Percentiles rank a stretch among this genome's conserved stretches.
Evolutionary conservation across 257 asterid species (phyloP).

Genomic region (Nicotiana sylvestris): DNA sequence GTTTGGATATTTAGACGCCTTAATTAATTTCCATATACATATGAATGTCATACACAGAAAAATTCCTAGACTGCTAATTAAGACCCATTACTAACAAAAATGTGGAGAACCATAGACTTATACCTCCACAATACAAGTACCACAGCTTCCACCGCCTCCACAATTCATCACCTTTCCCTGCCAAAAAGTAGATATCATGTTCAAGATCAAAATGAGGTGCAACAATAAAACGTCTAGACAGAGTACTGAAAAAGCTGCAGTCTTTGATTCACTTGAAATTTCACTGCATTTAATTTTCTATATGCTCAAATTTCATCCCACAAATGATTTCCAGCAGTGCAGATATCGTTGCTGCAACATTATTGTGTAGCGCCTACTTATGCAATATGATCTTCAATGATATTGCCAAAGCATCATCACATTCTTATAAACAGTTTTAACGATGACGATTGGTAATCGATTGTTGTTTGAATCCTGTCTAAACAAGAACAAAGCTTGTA

Average conservation of each 20-base stretch:
- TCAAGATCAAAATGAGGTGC: not conserved
- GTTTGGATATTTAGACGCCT: not conserved
- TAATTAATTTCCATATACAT: not conserved
- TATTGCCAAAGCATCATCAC: not conserved
- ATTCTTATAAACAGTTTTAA: not conserved
- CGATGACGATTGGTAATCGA: not conserved
- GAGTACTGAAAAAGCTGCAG: not conserved
- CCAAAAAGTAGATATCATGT: not conserved
- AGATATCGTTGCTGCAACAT: not conserved
- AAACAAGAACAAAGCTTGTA: not conserved
- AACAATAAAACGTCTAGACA: not conserved
- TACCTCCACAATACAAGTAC: constrained; percentile 95
- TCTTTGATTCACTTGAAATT: not conserved
- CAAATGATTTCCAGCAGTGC: not conserved
- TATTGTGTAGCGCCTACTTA: not conserved
- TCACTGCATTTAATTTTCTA: not conserved
- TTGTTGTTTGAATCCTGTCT: not conserved
- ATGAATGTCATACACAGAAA: not conserved
- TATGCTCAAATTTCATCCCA: not conserved
- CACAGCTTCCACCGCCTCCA: constrained; percentile 65
- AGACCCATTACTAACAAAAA: not conserved
- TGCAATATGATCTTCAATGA: not conserved
- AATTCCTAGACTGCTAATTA: not conserved
- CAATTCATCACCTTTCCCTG: constrained; percentile 17
- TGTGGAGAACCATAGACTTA: not conserved